These are phyloP conservation scores for Aspergillus awamori DNA, from an alignment of 2,329 filamentous ascomycete species.

Conservation along the genomic window DNA sequence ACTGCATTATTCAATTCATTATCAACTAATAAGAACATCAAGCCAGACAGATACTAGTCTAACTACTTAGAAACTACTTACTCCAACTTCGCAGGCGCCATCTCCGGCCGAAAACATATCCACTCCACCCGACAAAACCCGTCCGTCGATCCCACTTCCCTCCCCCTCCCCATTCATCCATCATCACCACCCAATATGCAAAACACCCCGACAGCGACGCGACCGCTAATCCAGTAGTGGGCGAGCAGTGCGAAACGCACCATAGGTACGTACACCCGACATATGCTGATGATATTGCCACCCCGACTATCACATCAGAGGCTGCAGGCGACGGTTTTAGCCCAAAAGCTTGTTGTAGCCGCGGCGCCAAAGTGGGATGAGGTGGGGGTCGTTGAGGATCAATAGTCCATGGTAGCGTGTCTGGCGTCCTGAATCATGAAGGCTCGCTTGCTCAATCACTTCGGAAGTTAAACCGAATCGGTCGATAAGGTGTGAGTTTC, in stretches of 20 bases:
- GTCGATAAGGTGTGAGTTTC: conserved; percentile 2
- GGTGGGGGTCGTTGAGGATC: conserved; percentile 1
- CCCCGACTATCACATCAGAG: background rate
- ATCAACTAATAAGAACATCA: background rate
- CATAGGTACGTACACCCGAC: background rate
- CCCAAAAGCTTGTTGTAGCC: conserved; percentile 6
- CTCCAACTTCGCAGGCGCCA: background rate
- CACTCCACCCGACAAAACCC: background rate
- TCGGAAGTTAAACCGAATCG: conserved; percentile 1
- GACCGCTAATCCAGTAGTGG: too few relatives aligned
- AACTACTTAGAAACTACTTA: background rate
- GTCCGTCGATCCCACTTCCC: background rate
- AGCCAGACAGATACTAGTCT: background rate
- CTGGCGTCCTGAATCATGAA: conserved; percentile 2
- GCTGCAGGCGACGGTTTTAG: background rate
- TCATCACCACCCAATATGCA: too few relatives aligned
- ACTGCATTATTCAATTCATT: background rate
- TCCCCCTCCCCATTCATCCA: too few relatives aligned
- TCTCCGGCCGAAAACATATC: background rate
- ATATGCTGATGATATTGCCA: background rate
- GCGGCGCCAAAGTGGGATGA: conserved; percentile 2
- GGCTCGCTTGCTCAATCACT: background rate
- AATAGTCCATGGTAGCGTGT: background rate
- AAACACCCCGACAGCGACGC: too few relatives aligned
- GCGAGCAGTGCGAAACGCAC: too few relatives aligned